These are phyloP conservation scores for Saussurea involucrata DNA, from an alignment of 129 eudicot genomes.

Conservation along the genomic window DNA sequence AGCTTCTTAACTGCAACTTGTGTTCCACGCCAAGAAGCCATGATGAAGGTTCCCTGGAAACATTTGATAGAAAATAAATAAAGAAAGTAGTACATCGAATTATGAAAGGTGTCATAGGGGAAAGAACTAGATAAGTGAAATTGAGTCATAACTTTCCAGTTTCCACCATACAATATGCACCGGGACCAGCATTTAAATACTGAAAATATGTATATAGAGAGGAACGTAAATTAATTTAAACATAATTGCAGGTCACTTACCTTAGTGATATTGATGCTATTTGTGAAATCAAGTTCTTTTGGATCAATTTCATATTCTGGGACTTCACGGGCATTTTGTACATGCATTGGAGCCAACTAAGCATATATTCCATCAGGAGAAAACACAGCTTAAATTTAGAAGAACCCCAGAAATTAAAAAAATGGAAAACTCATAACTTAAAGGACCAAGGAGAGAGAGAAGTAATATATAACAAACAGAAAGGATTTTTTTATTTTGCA, in stretches of 20 bases:
- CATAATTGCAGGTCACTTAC: slow-evolving; percentile 22
- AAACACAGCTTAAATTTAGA: not conserved
- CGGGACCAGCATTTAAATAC: not conserved
- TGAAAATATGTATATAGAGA: not conserved
- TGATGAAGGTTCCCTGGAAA: slow-evolving; percentile 54
- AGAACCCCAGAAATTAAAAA: not conserved
- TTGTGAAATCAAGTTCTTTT: slow-evolving; percentile 64
- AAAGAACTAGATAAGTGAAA: no score
- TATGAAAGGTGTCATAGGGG: not conserved
- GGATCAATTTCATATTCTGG: slow-evolving; percentile 84
- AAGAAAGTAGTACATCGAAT: not conserved
- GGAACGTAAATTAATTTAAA: not conserved
- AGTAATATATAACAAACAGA: not conserved
- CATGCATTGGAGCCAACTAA: slow-evolving; percentile 71
- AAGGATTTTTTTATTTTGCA: not conserved
- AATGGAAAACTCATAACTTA: not conserved
- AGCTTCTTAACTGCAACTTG: slow-evolving; percentile 76
- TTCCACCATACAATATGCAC: not conserved
- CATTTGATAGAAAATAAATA: not conserved
- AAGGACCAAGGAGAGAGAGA: not conserved
- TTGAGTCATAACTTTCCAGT: not conserved
- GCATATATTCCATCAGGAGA: not conserved
- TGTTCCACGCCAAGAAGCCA: slow-evolving; percentile 73
- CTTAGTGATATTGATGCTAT: slow-evolving; percentile 57
- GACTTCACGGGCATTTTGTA: slow-evolving; percentile 53